These are phyloP conservation scores for Arabidopsis arenosa DNA, from an alignment of 345 rosid species.

Conservation along the genomic window DNA sequence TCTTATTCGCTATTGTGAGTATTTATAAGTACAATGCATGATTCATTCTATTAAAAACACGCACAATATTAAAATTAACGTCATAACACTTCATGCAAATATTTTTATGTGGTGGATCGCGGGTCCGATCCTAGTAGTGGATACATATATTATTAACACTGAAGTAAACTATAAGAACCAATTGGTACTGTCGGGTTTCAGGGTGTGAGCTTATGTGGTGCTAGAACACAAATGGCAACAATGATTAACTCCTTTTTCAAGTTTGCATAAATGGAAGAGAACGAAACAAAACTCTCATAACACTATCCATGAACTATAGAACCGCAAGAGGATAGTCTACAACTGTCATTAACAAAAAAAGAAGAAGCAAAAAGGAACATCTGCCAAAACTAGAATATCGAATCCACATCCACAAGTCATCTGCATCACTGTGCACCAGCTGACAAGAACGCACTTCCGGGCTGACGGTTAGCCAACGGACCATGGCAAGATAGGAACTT, in stretches of 20 bases:
- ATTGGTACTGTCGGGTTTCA: background rate
- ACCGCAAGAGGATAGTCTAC: background rate
- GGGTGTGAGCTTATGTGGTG: background rate
- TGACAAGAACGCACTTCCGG: constrained; percentile 49
- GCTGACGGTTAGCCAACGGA: constrained; percentile 45
- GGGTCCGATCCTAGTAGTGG: too few relatives aligned
- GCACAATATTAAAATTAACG: too few relatives aligned
- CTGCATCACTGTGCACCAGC: constrained; percentile 28
- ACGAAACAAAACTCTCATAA: background rate
- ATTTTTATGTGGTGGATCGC: too few relatives aligned
- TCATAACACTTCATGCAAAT: too few relatives aligned
- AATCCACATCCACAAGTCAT: constrained; percentile 17
- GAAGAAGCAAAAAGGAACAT: background rate
- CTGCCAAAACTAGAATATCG: constrained; percentile 7
- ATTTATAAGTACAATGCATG: too few relatives aligned
- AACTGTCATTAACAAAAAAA: background rate
- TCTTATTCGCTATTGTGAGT: too few relatives aligned
- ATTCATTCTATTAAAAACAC: too few relatives aligned
- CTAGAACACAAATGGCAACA: background rate
- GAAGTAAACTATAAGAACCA: too few relatives aligned
- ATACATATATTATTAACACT: too few relatives aligned
- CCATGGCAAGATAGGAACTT: constrained; percentile 51
- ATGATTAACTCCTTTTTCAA: background rate
- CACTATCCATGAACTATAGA: background rate
- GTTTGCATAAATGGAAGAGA: background rate